Evolutionary conservation across 257 asterid species (phyloP).

Genomic region (Anisodus tanguticus): DNA sequence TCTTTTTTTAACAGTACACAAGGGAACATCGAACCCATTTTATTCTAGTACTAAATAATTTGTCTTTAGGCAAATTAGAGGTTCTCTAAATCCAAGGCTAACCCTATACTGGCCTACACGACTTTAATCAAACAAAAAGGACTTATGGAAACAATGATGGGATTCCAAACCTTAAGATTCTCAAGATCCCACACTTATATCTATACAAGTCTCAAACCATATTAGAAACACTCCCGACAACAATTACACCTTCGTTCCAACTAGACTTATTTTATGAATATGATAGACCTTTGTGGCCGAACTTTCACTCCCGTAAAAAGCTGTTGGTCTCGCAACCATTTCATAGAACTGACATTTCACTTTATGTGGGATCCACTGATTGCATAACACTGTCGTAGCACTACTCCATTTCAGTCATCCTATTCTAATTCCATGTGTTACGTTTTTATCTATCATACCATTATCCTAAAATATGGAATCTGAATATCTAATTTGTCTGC

Average conservation of each 20-base stretch:
- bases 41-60: background rate
- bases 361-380: background rate
- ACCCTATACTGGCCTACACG: background rate
- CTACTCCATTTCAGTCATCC: slow-evolving; percentile 18
- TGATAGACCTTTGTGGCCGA: background rate
- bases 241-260: background rate
- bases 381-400: slow-evolving; percentile 1
- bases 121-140: slow-evolving; percentile 17
- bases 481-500: background rate
- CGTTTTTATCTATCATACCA: background rate
- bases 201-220: background rate
- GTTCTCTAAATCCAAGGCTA: background rate
- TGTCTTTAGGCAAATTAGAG: slow-evolving; percentile 11
- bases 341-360: background rate
- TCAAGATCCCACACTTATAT: background rate
- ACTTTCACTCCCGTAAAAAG: background rate
- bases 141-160: background rate
- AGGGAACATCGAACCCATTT: background rate
- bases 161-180: background rate
- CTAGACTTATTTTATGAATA: background rate
- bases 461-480: background rate
- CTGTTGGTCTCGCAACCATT: background rate
- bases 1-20: background rate
- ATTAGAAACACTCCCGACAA: background rate
- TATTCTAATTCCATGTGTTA: background rate